phyloP scores from a whole-genome alignment of 2,329 filamentous ascomycete species.

The Alternaria sp. region DNA sequence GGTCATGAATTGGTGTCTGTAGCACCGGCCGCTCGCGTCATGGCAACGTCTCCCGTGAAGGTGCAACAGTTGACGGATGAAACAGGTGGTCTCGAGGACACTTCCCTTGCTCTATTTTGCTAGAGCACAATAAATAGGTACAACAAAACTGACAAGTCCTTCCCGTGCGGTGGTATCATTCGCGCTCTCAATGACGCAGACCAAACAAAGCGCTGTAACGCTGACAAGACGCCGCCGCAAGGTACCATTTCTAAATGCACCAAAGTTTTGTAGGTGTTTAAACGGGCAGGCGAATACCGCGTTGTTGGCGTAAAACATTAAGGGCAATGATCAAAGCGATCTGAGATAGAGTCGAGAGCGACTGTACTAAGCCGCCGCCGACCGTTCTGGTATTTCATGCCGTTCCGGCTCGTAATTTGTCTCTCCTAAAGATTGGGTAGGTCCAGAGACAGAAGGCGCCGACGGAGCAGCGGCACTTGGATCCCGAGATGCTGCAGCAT shows the following conservation, averaged over 20 bases:
- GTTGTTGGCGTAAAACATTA: neutral
- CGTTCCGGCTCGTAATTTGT: constrained; percentile 55
- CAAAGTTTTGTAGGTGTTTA: neutral
- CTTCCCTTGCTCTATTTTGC: constrained; percentile 33
- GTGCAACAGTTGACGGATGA: constrained; percentile 13
- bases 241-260: neutral
- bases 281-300: neutral
- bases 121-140: constrained; percentile 29
- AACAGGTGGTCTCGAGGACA: constrained; percentile 5
- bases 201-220: constrained; percentile 21
- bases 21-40: constrained; percentile 25
- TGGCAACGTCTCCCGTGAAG: constrained; percentile 16
- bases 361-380: constrained; percentile 28
- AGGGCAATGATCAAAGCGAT: constrained; percentile 1
- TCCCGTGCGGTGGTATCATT: constrained; percentile 36
- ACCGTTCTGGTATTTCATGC: constrained; percentile 37
- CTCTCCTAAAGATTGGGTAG: constrained; percentile 52
- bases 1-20: constrained; percentile 12
- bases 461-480: constrained; percentile 54
- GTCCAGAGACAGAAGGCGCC: constrained; percentile 40
- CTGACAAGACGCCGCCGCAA: constrained; percentile 8
- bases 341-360: neutral
- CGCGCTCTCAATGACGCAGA: constrained; percentile 21
- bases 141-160: constrained; percentile 29
- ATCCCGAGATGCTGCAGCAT: constrained; percentile 73